Percentiles rank a stretch among this genome's conserved stretches.
These are phyloP conservation scores for Aspergillus hortae DNA, from an alignment of 2,329 filamentous ascomycete species.

Conservation along the genomic window DNA sequence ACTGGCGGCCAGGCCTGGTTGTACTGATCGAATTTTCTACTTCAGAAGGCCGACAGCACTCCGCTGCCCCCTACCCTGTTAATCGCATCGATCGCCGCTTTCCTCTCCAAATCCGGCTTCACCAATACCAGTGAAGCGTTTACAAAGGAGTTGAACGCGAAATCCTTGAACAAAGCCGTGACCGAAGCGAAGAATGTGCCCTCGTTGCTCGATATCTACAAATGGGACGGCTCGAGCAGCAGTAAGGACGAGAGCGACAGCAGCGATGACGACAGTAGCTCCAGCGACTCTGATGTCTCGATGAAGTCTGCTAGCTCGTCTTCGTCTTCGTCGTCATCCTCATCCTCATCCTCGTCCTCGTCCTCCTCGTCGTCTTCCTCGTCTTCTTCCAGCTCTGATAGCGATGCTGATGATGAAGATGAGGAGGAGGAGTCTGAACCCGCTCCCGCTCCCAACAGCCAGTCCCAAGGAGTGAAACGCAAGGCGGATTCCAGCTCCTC, in stretches of 20 bases:
- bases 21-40: conserved; percentile 2
- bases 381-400: conserved; percentile 41
- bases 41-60: conserved; percentile 21
- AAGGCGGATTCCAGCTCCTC: conserved; percentile 51
- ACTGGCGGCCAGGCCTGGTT: neutral
- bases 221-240: conserved; percentile 19
- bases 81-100: conserved; percentile 63
- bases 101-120: conserved; percentile 66
- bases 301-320: conserved; percentile 33
- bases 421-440: conserved; percentile 45
- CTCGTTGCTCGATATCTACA: conserved; percentile 41
- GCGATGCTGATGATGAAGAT: conserved; percentile 51
- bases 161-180: conserved; percentile 18
- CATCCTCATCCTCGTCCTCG: conserved; percentile 25
- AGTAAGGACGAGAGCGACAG: conserved; percentile 21
- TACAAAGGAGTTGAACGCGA: conserved; percentile 54
- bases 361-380: conserved; percentile 26
- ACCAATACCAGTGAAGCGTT: conserved; percentile 59
- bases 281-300: conserved; percentile 40
- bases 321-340: conserved; percentile 29
- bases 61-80: conserved; percentile 56
- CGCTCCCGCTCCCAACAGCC: conserved; percentile 29
- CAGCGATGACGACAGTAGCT: conserved; percentile 28
- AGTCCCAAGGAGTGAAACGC: conserved; percentile 51
- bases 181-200: conserved; percentile 28